These are phyloP conservation scores for Lactifluus pinguis DNA, from an alignment of 768 basidiomycete species.

Conservation along the genomic window DNA sequence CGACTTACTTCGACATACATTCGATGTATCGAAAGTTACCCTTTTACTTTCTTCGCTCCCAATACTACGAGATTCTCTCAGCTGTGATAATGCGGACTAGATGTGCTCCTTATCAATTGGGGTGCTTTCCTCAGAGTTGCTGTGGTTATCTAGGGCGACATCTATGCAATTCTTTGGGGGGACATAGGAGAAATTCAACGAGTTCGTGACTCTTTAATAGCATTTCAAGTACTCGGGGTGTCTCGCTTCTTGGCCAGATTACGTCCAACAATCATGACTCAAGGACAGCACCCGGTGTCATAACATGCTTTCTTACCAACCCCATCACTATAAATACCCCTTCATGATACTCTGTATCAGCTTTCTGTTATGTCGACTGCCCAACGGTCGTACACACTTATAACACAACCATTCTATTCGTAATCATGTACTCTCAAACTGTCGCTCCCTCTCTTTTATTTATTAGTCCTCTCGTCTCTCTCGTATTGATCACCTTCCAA, in stretches of 20 bases:
- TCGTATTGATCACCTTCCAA: constrained; percentile 1
- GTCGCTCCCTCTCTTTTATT: constrained; percentile 15
- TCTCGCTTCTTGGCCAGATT: constrained; percentile 13
- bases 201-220: neutral
- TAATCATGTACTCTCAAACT: neutral
- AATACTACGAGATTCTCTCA: neutral
- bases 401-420: constrained; percentile 1
- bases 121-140: neutral
- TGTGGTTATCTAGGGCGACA: neutral
- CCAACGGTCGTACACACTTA: neutral
- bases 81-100: neutral
- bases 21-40: neutral
- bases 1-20: neutral
- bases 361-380: constrained; percentile 1
- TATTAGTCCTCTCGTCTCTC: constrained; percentile 2
- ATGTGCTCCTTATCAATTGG: neutral
- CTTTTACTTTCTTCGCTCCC: neutral
- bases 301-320: neutral
- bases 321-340: constrained; percentile 3
- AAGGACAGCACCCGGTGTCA: neutral
- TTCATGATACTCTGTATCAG: neutral
- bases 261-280: constrained; percentile 1
- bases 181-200: neutral
- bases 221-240: neutral
- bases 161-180: neutral